These are phyloP conservation scores for Thamnidium elegans DNA, from an alignment of 192 early-diverging fungal species.

Conservation along the genomic window DNA sequence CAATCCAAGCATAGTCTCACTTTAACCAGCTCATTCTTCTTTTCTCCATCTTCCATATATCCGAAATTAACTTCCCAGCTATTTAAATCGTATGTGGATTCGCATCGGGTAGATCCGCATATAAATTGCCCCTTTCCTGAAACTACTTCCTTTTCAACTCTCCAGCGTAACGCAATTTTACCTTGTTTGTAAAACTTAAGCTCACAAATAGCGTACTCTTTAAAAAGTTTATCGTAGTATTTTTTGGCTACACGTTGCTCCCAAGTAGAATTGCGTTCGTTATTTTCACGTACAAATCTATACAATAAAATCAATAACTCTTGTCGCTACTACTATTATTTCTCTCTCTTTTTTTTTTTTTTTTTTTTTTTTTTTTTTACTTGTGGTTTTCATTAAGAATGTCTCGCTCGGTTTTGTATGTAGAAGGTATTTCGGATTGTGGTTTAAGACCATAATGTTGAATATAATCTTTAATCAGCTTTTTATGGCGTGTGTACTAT, in stretches of 20 bases:
- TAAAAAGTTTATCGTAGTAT: constrained; percentile 84
- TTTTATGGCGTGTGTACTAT: constrained; percentile 56
- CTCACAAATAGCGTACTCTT: constrained; percentile 78
- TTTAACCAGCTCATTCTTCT: constrained; percentile 83
- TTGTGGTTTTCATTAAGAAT: constrained; percentile 67
- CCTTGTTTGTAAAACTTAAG: constrained; percentile 70
- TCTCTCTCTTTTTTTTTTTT: no score
- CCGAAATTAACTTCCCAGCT: constrained; percentile 89
- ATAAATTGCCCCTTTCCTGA: constrained; percentile 73
- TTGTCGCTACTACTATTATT: background rate
- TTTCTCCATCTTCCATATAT: constrained; percentile 68
- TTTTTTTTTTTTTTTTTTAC: constrained; percentile 43
- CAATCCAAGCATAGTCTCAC: constrained; percentile 70
- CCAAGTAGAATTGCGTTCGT: constrained; percentile 58
- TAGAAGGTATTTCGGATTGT: background rate
- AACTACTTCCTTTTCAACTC: constrained; percentile 64
- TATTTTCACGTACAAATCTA: constrained; percentile 56
- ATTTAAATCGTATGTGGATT: constrained; percentile 42
- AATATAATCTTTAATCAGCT: constrained; percentile 57
- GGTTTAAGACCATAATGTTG: constrained; percentile 29
- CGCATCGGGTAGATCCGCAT: constrained; percentile 63
- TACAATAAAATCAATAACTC: background rate
- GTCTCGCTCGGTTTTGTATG: constrained; percentile 59
- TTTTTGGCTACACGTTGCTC: constrained; percentile 77
- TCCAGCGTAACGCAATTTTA: constrained; percentile 70